Base-by-base conservation (phyloP, 495 filamentous ascomycete species). In the Aspergillus haitiensis region DNA sequence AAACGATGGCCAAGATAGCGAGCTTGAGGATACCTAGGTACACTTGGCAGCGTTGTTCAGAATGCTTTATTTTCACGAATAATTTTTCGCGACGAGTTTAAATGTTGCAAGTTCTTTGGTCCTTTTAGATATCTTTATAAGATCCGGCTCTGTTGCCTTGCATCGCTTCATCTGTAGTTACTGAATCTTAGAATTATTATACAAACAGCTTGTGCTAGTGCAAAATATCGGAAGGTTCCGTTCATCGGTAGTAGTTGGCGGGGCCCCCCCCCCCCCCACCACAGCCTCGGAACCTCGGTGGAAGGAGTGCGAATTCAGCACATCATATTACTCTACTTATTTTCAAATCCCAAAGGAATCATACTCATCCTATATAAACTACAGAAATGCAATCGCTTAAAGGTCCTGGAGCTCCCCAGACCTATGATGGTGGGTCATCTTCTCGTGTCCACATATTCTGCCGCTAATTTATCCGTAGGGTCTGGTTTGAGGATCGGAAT, bases 401-500 rank as follows among this genome's bases (percentile, higher is more conserved):
- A 76, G 85, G 84, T 16, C 85, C 84, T 36, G 85, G 85, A 55
- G 79, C 78, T 68, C 71, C 76, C 35, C 71, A 76, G 60, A 73
- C 61, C 58, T 65, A 74, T 59, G 76, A 85, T 65, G 83, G 83
- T 84, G 67, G 70, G 51, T 21, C 21, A 12, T n/a, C 47, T 13
- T 54, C 47, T 35, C 9, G 48, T 34, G 31, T 37, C 34, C 56
- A 48, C 21, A 16, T 53, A 0, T 10, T 51, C 21, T 13, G 54
- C 31, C 15, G 44, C 21, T 62, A 49, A 53, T 52, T 27, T 18
- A 36, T 49, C 8, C 52, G 11, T 55, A 88, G 94, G 94, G 68
- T 89, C 88, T 66, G 82, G 79, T 60, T 84, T 98, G 60, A 90
- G 94, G 64, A 87, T 98, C 68, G 93, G 88, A 55, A 97, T 98